Evolutionary conservation across 2,329 filamentous ascomycete species (phyloP), one percentile per base, ranked within the genome.

Genomic region (Fusarium nurragi): DNA sequence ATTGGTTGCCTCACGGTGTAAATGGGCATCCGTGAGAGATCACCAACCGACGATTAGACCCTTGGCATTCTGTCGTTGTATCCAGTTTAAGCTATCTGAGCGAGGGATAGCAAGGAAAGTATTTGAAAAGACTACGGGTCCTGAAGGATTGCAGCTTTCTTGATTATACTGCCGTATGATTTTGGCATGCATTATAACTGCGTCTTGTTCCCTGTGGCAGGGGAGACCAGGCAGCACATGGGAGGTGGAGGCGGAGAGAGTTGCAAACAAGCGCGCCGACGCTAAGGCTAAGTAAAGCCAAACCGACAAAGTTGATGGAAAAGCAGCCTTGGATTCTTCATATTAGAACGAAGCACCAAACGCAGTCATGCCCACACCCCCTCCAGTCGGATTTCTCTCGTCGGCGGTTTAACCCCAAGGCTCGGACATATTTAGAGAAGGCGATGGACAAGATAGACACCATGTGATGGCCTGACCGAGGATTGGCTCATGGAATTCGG

Each of bases 261-360:
- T 67, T 58, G 64, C 54, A 70, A 68, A 74, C 71, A 73, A 74
- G 72, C 72, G 74, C 71, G 71, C 61, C 65, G 66, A 74, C 67
- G 69, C 74, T 72, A 74, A 62, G 43, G 69, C 74, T 72, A 74
- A 60, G 43, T 37, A 60, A 62, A 64, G 57, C 54, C 65, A 71
- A 74, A 72, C 72, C 73, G 52, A 51, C 55, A 8, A 58, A 61
- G 32, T 50, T 47, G 36, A 65, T 65, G 64, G 62, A 74, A 75
- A 76, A 75, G 75, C 75, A 75, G 75, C 74, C 69, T 71, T 73
- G 70, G 75, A 75, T 75, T 72, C 57, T 39, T 47, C 51, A 53
- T 51, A 21, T 40, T 54, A 47, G 60, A 58, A 63, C 32, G 40
- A 57, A 48, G 63, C 34, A 59, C 54, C 64, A 59, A 60, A 53